Conservation (phyloP, 1,284 basidiomycete species). For the Cryptococcus sp. region DNA sequence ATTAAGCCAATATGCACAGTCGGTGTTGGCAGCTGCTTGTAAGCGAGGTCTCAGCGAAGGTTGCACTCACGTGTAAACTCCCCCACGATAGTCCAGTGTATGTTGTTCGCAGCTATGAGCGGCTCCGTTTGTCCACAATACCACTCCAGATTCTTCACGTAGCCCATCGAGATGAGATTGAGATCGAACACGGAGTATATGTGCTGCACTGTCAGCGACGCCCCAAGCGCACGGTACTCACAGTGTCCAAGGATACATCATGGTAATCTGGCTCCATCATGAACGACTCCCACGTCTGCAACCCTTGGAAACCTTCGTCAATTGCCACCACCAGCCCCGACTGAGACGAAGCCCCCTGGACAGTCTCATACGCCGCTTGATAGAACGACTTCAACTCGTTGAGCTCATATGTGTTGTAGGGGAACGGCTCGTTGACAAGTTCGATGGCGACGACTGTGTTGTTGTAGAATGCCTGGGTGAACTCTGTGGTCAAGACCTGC, state of each 20-base stretch:
- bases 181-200: constrained; percentile 53
- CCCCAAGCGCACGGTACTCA: constrained; percentile 17
- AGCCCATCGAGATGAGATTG: constrained; percentile 31
- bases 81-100: constrained; percentile 76
- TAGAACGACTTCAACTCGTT: constrained; percentile 33
- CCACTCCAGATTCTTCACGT: constrained; percentile 49
- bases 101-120: constrained; percentile 54
- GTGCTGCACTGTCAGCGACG: constrained; percentile 54
- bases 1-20: constrained; percentile 56
- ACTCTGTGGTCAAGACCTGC: constrained; percentile 53
- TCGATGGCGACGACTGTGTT: constrained; percentile 56
- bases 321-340: constrained; percentile 64
- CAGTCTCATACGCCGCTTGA: constrained; percentile 26
- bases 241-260: constrained; percentile 41
- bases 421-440: constrained; percentile 47
- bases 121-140: constrained; percentile 56
- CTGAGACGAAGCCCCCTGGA: constrained; percentile 53
- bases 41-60: not conserved
- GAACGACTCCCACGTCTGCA: constrained; percentile 72
- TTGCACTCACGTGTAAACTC: constrained; percentile 77
- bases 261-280: constrained; percentile 51
- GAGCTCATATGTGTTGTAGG: constrained; percentile 23
- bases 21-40: constrained; percentile 30
- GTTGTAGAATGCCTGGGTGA: constrained; percentile 34
- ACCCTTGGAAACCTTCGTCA: constrained; percentile 76